These are phyloP conservation scores for Ajuga chamaepitys DNA, from an alignment of 257 asterid genomes.

Conservation along the genomic window DNA sequence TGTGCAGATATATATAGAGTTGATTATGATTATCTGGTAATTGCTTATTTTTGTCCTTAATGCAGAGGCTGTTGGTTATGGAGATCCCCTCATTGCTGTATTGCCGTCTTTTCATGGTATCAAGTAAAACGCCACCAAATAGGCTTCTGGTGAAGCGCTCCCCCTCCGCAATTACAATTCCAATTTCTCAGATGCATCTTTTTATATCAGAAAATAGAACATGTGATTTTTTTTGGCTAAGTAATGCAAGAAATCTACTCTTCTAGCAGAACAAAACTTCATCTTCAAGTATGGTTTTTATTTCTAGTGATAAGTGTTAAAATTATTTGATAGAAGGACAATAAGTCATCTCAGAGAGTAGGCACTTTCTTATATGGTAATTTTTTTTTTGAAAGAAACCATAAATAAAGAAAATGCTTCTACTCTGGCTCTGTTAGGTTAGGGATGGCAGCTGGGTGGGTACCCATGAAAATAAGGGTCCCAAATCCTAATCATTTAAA, in stretches of 20 bases:
- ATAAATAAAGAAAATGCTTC: too few species aligned
- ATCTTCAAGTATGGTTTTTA: background rate
- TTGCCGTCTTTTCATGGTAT: conserved; percentile 48
- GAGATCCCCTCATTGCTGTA: conserved; percentile 46
- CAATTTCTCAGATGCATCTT: background rate
- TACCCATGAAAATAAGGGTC: too few species aligned
- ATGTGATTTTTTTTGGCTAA: conserved; percentile 2
- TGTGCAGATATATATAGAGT: background rate
- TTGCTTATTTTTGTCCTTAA: background rate
- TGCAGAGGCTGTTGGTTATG: conserved; percentile 54
- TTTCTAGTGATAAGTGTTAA: too few species aligned
- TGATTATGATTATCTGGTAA: background rate
- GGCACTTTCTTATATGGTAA: too few species aligned
- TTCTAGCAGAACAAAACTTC: background rate
- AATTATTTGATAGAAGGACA: too few species aligned
- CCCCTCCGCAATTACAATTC: background rate
- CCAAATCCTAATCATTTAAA: too few species aligned
- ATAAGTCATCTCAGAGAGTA: too few species aligned
- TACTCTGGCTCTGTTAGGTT: too few species aligned
- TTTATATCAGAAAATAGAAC: background rate
- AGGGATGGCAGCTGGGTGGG: too few species aligned
- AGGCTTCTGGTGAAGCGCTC: background rate
- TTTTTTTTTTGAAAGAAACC: too few species aligned
- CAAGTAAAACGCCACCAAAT: conserved; percentile 22
- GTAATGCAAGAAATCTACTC: background rate